Conservation (phyloP, 148 eudicot genomes). For the Arctostaphylos glauca region DNA sequence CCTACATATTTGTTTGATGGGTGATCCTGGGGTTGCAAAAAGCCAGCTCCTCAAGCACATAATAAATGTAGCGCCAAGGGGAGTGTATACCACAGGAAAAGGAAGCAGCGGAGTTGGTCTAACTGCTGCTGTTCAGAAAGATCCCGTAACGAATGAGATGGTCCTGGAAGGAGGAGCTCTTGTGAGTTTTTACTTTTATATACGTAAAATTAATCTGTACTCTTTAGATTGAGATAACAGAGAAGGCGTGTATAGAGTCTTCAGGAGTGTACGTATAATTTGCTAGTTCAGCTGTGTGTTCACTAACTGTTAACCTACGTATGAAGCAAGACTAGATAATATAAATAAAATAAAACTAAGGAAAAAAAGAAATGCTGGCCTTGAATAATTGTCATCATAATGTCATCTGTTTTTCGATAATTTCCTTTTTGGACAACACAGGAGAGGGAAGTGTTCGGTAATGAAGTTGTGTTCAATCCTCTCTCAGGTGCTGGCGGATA, state of each 20-base stretch:
- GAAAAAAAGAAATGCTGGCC: neutral
- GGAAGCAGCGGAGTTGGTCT: constrained; percentile 99
- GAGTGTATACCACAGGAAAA: constrained; percentile 94
- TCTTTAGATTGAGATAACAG: too few species aligned
- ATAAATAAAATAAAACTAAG: neutral
- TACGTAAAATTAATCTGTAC: neutral
- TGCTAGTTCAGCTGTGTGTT: neutral
- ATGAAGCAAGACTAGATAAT: neutral
- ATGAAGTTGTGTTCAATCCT: constrained; percentile 4
- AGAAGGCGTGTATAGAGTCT: neutral
- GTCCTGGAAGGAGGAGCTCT: constrained; percentile 99
- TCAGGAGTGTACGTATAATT: neutral
- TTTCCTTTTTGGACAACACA: neutral
- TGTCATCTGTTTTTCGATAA: too few species aligned
- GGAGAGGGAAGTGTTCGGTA: neutral
- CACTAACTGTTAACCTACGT: neutral
- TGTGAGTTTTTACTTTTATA: constrained; percentile 35
- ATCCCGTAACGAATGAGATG: constrained; percentile 97
- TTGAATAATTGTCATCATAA: neutral
- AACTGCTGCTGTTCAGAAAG: constrained; percentile 98
- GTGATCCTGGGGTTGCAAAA: constrained; percentile 99
- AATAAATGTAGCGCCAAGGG: constrained; percentile 97
- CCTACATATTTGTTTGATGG: constrained; percentile 94
- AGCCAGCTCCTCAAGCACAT: constrained; percentile 99
- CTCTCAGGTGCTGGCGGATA: constrained; percentile 90